Evolutionary conservation across 768 basidiomycete species (phyloP).

Genomic region (Lactifluus echinatus): DNA sequence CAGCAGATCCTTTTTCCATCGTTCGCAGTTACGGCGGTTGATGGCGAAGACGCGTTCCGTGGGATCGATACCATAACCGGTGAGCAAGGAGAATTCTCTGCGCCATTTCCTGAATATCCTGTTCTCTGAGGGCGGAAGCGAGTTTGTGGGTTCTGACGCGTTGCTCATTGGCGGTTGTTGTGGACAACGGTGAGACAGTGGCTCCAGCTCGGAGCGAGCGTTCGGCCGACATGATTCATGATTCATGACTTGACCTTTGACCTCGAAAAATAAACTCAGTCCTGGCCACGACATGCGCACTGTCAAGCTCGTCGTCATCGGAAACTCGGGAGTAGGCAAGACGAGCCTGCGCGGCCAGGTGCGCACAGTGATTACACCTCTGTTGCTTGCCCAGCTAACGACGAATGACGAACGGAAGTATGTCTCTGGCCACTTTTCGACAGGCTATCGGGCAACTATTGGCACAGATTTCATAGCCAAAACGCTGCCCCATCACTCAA

Average conservation of each 20-base stretch:
- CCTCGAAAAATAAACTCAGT: not conserved
- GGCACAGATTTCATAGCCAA: constrained; percentile 86
- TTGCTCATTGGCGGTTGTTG: not conserved
- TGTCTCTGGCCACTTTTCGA: constrained; percentile 66
- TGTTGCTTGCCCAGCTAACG: not conserved
- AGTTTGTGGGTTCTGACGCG: not conserved
- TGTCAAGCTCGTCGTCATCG: constrained; percentile 76
- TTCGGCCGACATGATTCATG: not conserved
- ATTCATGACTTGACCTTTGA: not conserved
- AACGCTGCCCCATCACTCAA: constrained; percentile 51
- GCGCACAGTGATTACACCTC: constrained; percentile 21
- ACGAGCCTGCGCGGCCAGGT: constrained; percentile 72
- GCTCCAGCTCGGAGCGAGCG: not conserved
- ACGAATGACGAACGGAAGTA: constrained; percentile 46
- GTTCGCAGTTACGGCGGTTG: constrained; percentile 40
- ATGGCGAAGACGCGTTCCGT: constrained; percentile 33
- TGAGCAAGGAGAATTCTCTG: constrained; percentile 37
- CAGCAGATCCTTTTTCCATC: constrained; percentile 43
- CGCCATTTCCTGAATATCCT: constrained; percentile 43
- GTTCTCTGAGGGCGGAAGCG: constrained; percentile 20
- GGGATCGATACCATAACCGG: constrained; percentile 42
- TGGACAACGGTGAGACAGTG: not conserved
- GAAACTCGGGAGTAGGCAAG: constrained; percentile 80
- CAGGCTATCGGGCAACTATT: constrained; percentile 76
- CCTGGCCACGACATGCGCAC: constrained; percentile 42